Base-by-base conservation (phyloP, 1,284 basidiomycete species). In the Spongispora temasekensis region DNA sequence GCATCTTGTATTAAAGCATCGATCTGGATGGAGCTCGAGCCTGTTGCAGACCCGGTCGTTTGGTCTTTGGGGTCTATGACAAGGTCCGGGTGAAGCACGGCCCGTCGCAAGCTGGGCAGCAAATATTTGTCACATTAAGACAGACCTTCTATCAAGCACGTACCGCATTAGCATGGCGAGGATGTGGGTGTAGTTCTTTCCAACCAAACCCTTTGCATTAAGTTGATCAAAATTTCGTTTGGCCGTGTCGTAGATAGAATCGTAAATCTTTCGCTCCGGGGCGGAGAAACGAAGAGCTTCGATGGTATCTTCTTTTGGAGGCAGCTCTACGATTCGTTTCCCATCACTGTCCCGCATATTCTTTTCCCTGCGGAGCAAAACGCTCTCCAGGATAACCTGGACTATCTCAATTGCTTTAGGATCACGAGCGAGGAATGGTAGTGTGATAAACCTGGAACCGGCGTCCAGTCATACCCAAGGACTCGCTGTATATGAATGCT, bases 311-410 rank as follows among this genome's bases (percentile, higher is more conserved):
- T 91, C 89, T 77, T 98, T 98, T 0, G 86, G 79, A 0, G 97
- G 96, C 3, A 99, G 78, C 59, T 94, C 87, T 2, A 98, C 94
- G 50, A 99, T 98, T 46, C 83, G 85, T 55, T 92, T 90, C 3
- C 97, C 97, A 67, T 96, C 87, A 50, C 80, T 83, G 76, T 97
- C 97, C 51, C 86, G 87, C 93, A 95, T 97, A 61, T 85, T 90
- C 79, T 99, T 99, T 75, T 98, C 96, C 63, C 97, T 84, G n/a
- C 97, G 85, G 3, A 99, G 80, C 5, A 99, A 79, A 46, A 94
- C 85, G 42, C 87, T 93, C 72, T 97, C 94, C 32, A 98, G 82
- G 59, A 98, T 95, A 59, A 94, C 90, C 76, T 97, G 95, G 0
- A 97, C 94, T 37, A 97, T 88, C 68, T 95, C 93, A 58, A 97